Percentiles rank a stretch among this genome's conserved stretches.
These are phyloP conservation scores for Coccomyxa sp. DNA, from an alignment of 139 green algal species.

Conservation along the genomic window DNA sequence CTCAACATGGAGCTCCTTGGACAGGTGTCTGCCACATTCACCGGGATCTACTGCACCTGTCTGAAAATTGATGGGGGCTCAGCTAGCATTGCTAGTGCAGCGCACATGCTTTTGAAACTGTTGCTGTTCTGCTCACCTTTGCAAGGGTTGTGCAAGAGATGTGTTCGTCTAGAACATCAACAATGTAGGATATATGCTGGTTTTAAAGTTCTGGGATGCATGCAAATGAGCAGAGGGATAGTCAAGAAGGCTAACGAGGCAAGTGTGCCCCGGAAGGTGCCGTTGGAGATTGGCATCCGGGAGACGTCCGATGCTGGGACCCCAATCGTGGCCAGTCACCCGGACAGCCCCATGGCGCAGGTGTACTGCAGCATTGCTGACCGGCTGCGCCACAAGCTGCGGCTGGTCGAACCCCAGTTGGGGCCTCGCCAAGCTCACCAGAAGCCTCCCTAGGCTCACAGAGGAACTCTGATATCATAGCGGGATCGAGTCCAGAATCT, in stretches of 20 bases:
- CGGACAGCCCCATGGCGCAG: constrained; percentile 22
- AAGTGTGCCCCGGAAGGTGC: constrained; percentile 49
- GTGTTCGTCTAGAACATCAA: not conserved
- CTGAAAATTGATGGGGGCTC: not conserved
- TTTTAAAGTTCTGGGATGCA: not conserved
- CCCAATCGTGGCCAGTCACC: constrained; percentile 54
- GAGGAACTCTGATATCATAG: too few species aligned
- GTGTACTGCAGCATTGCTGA: constrained; percentile 50
- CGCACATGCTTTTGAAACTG: not conserved
- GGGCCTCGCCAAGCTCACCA: too few species aligned
- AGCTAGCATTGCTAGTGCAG: not conserved
- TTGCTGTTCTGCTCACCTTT: too few species aligned
- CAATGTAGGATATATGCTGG: not conserved
- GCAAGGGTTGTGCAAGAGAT: not conserved
- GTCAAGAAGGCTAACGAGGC: too few species aligned
- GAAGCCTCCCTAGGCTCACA: too few species aligned
- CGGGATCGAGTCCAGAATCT: too few species aligned
- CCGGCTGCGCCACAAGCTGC: constrained; percentile 34
- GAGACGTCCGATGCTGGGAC: constrained; percentile 51
- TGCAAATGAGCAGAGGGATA: not conserved
- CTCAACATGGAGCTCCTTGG: constrained; percentile 71
- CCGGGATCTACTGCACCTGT: not conserved
- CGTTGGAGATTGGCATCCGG: constrained; percentile 48
- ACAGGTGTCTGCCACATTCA: constrained; percentile 47
- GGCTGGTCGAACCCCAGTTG: too few species aligned